Base-by-base conservation (phyloP, 805 yeast genomes). In the Wickerhamomyces kurtzmanii region DNA sequence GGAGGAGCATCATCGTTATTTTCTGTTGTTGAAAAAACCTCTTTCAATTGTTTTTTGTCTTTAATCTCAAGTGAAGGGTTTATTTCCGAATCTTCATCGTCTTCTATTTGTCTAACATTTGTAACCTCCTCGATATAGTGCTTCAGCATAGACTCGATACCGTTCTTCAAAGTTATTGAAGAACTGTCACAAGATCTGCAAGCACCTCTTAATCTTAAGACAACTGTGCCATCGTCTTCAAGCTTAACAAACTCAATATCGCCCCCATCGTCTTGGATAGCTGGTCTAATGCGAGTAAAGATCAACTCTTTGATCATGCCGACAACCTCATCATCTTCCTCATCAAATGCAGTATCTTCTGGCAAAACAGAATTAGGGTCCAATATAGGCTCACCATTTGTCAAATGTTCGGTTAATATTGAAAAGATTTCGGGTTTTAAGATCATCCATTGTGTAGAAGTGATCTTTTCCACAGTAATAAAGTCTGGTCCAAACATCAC, bases 401-500 rank as follows among this genome's bases (percentile, higher is more conserved):
- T 38, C 17, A 52, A 26, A 23, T 35, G 33, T 29, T 51, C 56
- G 1, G 55, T 49, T 19, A 52, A 26, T 12, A 44, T 43, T 17
- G 44, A 32, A 26, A 76, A 76, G 20, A 76, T 72, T 43, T 75
- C 82, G 0, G 84, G 83, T 47, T 76, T 76, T 29, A 76, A 52
- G 14, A 74, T 44, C 26, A 71, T 50, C 85, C 85, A 76, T 27
- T 62, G 55, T 16, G 57, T 50, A 7, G 49, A 51, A 18, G 53
- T 43, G 13, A 52, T 47, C 51, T 83, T 83, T 44, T 81, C 89
- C 12, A 85, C 70, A 1, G 95, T 85, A 36, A 85, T 77, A 51
- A 86, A 85, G 51, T 85, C 77, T 4, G 77, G 63, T 3, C 95
- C 95, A 45, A 82, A 74, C 77, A 85, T 68, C 29, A 85, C 73